These are phyloP conservation scores for Setomelanomma holmii DNA, from an alignment of 2,329 filamentous ascomycete species.

Conservation along the genomic window DNA sequence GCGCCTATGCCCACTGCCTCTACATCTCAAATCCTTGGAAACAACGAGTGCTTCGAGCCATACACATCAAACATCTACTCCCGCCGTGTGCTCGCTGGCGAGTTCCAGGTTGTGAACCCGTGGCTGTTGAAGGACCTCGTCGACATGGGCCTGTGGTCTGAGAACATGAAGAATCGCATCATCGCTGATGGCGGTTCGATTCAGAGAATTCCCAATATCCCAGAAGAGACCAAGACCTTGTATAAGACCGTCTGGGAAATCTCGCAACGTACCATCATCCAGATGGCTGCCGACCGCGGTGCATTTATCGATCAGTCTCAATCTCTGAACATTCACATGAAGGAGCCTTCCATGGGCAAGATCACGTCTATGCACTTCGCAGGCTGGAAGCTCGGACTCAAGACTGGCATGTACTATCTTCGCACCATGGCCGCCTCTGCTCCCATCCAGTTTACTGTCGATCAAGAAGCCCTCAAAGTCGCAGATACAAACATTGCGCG, in stretches of 20 bases:
- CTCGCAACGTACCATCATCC: conserved; percentile 90
- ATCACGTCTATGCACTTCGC: conserved; percentile 99
- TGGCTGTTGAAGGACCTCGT: conserved; percentile 98
- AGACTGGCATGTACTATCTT: conserved; percentile 99
- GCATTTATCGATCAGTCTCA: conserved; percentile 99
- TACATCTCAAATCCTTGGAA: conserved; percentile 96
- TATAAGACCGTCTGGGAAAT: conserved; percentile 99
- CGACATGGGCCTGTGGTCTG: conserved; percentile 97
- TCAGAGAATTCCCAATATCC: conserved; percentile 96
- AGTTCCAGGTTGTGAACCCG: conserved; percentile 99
- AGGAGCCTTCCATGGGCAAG: conserved; percentile 99
- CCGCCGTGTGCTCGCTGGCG: conserved; percentile 93
- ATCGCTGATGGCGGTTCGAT: conserved; percentile 96
- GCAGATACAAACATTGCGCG: conserved; percentile 80
- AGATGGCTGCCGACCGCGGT: conserved; percentile 98
- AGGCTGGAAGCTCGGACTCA: conserved; percentile 98
- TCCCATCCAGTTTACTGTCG: conserved; percentile 98
- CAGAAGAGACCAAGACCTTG: conserved; percentile 90
- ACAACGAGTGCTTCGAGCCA: conserved; percentile 99
- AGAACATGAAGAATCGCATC: conserved; percentile 99
- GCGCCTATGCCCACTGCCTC: conserved; percentile 98
- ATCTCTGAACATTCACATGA: conserved; percentile 99
- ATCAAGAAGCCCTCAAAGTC: conserved; percentile 92
- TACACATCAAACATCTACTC: conserved; percentile 99
- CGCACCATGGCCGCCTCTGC: conserved; percentile 96